Conservation (phyloP, 139 green algal species). For the Micromonas commoda region DNA sequence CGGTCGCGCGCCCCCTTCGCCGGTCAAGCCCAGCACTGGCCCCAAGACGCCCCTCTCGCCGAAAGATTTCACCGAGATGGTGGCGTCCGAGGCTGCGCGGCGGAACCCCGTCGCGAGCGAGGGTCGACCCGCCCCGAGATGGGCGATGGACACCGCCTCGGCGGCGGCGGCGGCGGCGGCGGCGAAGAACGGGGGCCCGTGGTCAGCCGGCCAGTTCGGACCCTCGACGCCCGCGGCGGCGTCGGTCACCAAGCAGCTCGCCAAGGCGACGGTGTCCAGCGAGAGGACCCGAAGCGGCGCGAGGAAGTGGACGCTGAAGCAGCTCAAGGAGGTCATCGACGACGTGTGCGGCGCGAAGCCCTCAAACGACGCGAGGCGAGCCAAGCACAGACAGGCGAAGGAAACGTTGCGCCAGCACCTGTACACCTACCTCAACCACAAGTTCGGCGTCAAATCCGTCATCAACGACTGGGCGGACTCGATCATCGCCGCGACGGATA, state of each 20-base stretch:
- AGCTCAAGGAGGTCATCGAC: constrained; percentile 36
- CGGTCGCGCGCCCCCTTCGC: too few relatives aligned
- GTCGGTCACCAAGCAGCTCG: too few relatives aligned
- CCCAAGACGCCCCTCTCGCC: too few relatives aligned
- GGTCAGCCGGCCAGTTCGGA: not conserved
- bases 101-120: too few relatives aligned
- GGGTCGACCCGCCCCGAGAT: too few relatives aligned
- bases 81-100: too few relatives aligned
- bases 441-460: constrained; percentile 35
- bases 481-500: constrained; percentile 30
- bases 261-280: not conserved
- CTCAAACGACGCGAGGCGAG: not conserved
- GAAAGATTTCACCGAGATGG: too few relatives aligned
- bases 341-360: constrained; percentile 34
- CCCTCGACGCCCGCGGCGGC: not conserved
- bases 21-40: too few relatives aligned
- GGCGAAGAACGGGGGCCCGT: too few relatives aligned
- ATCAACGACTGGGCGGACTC: constrained; percentile 30
- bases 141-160: not conserved
- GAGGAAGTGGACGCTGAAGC: constrained; percentile 21
- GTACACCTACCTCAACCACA: constrained; percentile 33
- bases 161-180: too few relatives aligned
- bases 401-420: constrained; percentile 41
- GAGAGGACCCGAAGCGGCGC: not conserved
- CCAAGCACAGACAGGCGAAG: not conserved